These are phyloP conservation scores for Quercus robur DNA, from an alignment of 306 rosid genomes.

Conservation along the genomic window DNA sequence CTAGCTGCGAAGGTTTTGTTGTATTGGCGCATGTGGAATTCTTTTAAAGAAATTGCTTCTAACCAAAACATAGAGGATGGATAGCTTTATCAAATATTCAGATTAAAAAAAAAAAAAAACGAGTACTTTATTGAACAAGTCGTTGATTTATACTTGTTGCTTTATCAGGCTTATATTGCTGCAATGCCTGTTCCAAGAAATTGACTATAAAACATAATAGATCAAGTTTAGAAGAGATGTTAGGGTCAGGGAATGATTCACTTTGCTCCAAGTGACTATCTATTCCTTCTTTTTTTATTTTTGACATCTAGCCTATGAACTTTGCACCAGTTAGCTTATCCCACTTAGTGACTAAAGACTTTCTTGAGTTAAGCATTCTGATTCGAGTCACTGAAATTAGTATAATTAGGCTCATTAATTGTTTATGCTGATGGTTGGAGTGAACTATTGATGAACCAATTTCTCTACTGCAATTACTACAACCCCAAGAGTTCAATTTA, in stretches of 20 bases:
- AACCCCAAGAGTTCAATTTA: too few species aligned
- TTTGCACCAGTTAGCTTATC: too few species aligned
- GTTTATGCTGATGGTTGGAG: too few species aligned
- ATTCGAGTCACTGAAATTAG: too few species aligned
- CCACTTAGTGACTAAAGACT: too few species aligned
- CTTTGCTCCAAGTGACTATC: background rate
- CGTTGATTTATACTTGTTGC: background rate
- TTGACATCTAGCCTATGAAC: background rate
- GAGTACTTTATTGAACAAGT: too few species aligned
- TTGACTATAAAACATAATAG: background rate
- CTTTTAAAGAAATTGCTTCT: background rate
- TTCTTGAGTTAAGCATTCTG: too few species aligned
- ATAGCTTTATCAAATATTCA: background rate
- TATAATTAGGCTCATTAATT: too few species aligned
- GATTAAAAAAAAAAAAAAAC: too few species aligned
- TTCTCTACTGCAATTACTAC: too few species aligned
- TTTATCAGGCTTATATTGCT: too few species aligned
- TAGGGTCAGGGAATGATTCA: background rate
- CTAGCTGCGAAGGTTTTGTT: background rate
- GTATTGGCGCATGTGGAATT: background rate
- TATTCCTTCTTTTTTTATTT: background rate
- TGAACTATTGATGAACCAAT: too few species aligned
- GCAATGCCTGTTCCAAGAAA: background rate
- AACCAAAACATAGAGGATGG: background rate
- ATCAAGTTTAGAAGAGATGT: background rate